Base-by-base conservation (phyloP, 768 basidiomycete species). In the Suillus subalutaceus region DNA sequence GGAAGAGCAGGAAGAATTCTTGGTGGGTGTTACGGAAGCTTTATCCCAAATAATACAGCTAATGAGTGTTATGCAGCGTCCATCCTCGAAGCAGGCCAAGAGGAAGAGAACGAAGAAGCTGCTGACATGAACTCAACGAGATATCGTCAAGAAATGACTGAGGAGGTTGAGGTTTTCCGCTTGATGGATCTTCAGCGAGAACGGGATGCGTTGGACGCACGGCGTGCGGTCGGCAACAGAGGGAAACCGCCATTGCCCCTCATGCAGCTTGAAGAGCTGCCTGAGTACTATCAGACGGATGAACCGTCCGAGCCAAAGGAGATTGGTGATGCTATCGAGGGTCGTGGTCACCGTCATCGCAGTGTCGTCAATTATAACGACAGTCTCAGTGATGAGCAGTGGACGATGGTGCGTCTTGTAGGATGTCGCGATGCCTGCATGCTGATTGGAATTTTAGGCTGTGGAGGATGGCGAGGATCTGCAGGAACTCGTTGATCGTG, bases 91-190 rank as follows among this genome's bases (percentile, higher is more conserved):
- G 91, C 92, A 2, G 93, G 94, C 71, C 91, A 94, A 77, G 92
- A 93, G 71, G 92, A 94, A 72, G 93, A 93, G 72, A 93, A 90
- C 67, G 93, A 94, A 72, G 93, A 94, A 75, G 90, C 91, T 3
- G 93, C 92, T 23, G 93, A 94, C 76, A 94, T 95, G 90, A 94
- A 92, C 84, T 99, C 67, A 99, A 99, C 78, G 91, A 93, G 73
- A 83, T 97, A 66, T 88, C 99, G 65, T 87, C 96, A 18, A 90
- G 97, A 63, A 86, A 82, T 12, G 97, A 98, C 5, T n/a, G 81
- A 90, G 2, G 97, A 99, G 77, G 79, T 81, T 4, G 82, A 73
- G 10, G 77, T 93, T 65, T 99, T 96, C 86, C 85, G 90, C 0
- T 81, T 88, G 64, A 89, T 99, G 83, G 97, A 99, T 73, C 68